Base-by-base conservation (phyloP, 805 yeast genomes). In the Maudiozyma barnettii region DNA sequence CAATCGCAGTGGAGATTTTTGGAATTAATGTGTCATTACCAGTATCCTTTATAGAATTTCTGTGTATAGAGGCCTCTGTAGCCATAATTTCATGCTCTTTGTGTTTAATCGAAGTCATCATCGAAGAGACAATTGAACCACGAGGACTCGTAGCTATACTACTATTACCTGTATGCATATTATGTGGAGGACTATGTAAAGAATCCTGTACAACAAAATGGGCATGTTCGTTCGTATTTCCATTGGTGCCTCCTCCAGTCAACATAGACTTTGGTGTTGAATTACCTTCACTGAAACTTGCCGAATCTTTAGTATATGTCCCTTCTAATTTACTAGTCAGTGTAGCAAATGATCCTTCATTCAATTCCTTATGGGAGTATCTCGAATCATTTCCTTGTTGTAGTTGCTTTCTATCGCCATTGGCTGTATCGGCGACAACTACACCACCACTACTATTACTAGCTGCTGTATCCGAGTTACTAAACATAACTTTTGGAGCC, bases 171-270 rank as follows among this genome's bases (percentile, higher is more conserved):
- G 19, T 16, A 16, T 29, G 31, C 9, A n/a, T 13, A 39, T 54
- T 52, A 12, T 55, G 49, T 2, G 46, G 26, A 12, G 45, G 67
- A 55, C 55, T 75, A 57, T 77, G 81, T n/a, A 78, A 60, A 1
- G 82, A 72, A 48, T 84, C 90, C 51, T 81, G 84, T 9, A 79
- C 80, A 54, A 74, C 76, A 60, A 85, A 85, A 64, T 84, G 95
- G 0, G 93, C 89, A 65, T 85, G 95, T 51, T 82, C 81, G 0
- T 85, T 59, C 2, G 4, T 38, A 18, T 19, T 9, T 30, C 12
- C 14, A 9, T 30, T 20, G 8, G 13, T 14, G 2, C 26, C 41
- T 16, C 16, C 26, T 7, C 19, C 18, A 7, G 19, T 33, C 3
- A 31, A 33, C 6, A 41, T n/a, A 20, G 18, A 31, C 10, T 21